phyloP scores from a whole-genome alignment of 1,139 yeast species.

The Yamadazyma epiphylla region DNA sequence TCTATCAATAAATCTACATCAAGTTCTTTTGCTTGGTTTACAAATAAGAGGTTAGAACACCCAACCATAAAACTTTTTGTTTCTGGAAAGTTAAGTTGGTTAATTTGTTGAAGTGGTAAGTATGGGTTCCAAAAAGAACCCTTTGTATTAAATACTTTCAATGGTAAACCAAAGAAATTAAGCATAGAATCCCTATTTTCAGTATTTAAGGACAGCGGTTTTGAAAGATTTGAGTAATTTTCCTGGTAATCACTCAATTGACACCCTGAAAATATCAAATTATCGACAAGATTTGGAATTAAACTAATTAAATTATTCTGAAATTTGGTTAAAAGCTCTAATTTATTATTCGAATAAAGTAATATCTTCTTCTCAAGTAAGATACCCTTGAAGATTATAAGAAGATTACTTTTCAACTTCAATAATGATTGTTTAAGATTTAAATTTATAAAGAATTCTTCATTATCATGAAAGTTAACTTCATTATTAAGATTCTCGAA shows the following conservation, averaged over 20 bases:
- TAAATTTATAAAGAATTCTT: conserved; percentile 66
- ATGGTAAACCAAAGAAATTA: conserved; percentile 81
- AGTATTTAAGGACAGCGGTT: conserved; percentile 71
- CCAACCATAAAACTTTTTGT: conserved; percentile 76
- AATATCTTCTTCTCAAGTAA: conserved; percentile 68
- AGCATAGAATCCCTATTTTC: conserved; percentile 76
- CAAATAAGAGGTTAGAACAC: conserved; percentile 77
- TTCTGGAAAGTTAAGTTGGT: conserved; percentile 57
- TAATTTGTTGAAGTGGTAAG: conserved; percentile 85
- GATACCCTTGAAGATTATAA: conserved; percentile 72
- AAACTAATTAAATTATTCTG: conserved; percentile 72
- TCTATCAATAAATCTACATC: conserved; percentile 45
- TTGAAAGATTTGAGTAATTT: conserved; percentile 40
- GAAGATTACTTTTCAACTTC: conserved; percentile 56
- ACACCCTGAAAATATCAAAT: conserved; percentile 76
- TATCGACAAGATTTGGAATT: conserved; percentile 72
- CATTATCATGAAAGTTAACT: conserved; percentile 27
- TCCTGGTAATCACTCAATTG: conserved; percentile 63
- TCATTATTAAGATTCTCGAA: conserved; percentile 63
- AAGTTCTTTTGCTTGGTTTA: conserved; percentile 60
- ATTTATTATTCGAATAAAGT: conserved; percentile 70
- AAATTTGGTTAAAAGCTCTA: conserved; percentile 74
- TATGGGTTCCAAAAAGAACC: conserved; percentile 93
- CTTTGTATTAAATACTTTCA: conserved; percentile 73
- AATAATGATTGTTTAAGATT: conserved; percentile 64